Evolutionary conservation across 83 land plant species (phyloP), one percentile per base, ranked within the genome.

Genomic region (Picea abies): DNA sequence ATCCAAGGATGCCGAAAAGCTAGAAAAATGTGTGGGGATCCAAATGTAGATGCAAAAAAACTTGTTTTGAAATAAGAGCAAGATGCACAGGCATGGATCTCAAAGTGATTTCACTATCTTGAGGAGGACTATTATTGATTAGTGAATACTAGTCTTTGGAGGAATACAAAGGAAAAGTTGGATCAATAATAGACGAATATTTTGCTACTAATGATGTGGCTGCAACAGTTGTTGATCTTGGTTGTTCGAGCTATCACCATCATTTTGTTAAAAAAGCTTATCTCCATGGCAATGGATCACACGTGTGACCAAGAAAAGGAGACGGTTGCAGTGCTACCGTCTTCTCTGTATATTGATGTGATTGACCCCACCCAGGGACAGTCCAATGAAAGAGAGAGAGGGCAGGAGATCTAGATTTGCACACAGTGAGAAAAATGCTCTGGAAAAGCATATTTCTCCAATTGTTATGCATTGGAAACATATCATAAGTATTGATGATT

Each of bases 281-380:
- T 97, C 15, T 97, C 99, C 60, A 91, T 44, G 47, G 47, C 7
- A 5, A 87, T 97, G 93, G 99, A 97, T 29, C 29, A 29, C 82
- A 88, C 93, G 61, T 98, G 95, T 83, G 99, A 97, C 83, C 91
- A 93, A 63, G 98, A 97, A 84, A 97, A 97, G 83, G 99, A 97
- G 84, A 97, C 95, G 99, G 94, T 96, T 62, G 90, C 98, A 37
- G 99, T 97, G 82, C 85, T 97, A 29, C 88, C 93, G 17, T 97
- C 99, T 29, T 89, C 99, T 63, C 84, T 97, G 1, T 97, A 97
- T 80, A 92, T 91, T 11, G 96, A 95, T 88, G 92, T 97, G 19
- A 91, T 97, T 49, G 92, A 90, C 67, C 81, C 96, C 5, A 2
- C 35, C 2, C 8, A 47, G 49, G 49, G 49, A 47, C 49, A 47